phyloP scores from a whole-genome alignment of 2,329 filamentous ascomycete species.

The Lachnellula arida region DNA sequence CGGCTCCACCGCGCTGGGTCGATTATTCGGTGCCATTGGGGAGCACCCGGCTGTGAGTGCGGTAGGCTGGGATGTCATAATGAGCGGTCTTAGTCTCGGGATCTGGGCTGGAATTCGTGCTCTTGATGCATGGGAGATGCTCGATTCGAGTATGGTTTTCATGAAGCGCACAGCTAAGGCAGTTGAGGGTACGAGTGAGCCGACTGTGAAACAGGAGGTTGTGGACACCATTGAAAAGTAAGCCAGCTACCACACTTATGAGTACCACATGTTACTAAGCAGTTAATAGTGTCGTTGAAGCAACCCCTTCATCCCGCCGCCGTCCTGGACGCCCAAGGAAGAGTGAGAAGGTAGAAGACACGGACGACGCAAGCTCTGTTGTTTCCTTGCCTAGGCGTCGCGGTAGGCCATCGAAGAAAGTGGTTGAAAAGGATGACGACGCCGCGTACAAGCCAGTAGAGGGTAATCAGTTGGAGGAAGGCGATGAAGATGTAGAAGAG shows the following conservation, averaged over 20 bases:
- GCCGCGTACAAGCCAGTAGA: background rate
- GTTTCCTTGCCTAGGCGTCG: background rate
- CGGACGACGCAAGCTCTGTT: background rate
- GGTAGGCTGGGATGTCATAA: constrained; percentile 54
- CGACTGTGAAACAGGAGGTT: background rate
- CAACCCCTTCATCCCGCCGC: background rate
- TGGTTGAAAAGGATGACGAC: background rate
- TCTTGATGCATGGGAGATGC: constrained; percentile 46
- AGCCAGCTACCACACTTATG: background rate
- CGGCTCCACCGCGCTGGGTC: constrained; percentile 41
- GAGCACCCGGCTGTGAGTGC: constrained; percentile 55
- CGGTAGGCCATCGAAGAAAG: background rate
- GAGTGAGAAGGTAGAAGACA: background rate
- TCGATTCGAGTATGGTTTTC: constrained; percentile 36
- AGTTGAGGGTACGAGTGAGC: background rate
- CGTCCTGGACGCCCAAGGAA: background rate
- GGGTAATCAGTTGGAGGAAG: background rate
- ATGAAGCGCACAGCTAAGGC: background rate
- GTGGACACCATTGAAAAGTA: background rate
- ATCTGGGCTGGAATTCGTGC: constrained; percentile 53
- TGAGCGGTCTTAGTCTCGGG: constrained; percentile 49
- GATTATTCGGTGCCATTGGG: constrained; percentile 45
- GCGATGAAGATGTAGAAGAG: background rate
- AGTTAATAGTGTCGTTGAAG: background rate
- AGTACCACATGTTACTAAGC: background rate